phyloP scores from a whole-genome alignment of 192 early-diverging fungal species.

The Lunasporangiospora selenospora region DNA sequence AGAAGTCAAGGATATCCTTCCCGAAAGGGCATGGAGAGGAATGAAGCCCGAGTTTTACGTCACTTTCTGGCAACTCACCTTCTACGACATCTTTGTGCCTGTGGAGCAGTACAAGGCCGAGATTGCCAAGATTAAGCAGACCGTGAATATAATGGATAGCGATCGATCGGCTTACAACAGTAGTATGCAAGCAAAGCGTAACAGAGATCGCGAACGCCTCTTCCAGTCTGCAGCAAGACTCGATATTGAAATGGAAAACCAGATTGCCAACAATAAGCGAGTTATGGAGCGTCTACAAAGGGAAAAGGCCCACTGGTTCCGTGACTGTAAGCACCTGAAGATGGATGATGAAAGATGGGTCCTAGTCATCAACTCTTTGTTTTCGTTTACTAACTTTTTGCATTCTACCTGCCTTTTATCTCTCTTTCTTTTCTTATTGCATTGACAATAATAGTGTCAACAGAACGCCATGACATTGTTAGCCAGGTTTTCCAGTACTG shows the following conservation, averaged over 20 bases:
- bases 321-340: constrained; percentile 19
- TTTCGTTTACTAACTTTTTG: not conserved
- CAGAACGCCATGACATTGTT: constrained; percentile 51
- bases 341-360: not conserved
- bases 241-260: constrained; percentile 43
- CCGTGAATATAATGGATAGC: constrained; percentile 14
- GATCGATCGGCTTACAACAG: constrained; percentile 7
- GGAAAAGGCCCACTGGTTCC: constrained; percentile 60
- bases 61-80: constrained; percentile 79
- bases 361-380: not conserved
- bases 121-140: constrained; percentile 57
- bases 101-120: constrained; percentile 64
- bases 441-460: not conserved
- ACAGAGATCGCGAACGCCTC: constrained; percentile 29
- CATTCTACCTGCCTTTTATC: not conserved
- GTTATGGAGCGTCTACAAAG: constrained; percentile 41
- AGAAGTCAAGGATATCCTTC: constrained; percentile 45
- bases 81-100: constrained; percentile 80
- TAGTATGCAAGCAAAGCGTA: constrained; percentile 11
- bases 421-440: not conserved
- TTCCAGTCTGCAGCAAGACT: constrained; percentile 15
- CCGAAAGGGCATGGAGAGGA: constrained; percentile 49
- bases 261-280: constrained; percentile 39
- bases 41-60: constrained; percentile 73
- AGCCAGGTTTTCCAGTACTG: constrained; percentile 72